phyloP scores from a whole-genome alignment of 108 stramenopile species.

The Nannochloropsis gaditana region DNA sequence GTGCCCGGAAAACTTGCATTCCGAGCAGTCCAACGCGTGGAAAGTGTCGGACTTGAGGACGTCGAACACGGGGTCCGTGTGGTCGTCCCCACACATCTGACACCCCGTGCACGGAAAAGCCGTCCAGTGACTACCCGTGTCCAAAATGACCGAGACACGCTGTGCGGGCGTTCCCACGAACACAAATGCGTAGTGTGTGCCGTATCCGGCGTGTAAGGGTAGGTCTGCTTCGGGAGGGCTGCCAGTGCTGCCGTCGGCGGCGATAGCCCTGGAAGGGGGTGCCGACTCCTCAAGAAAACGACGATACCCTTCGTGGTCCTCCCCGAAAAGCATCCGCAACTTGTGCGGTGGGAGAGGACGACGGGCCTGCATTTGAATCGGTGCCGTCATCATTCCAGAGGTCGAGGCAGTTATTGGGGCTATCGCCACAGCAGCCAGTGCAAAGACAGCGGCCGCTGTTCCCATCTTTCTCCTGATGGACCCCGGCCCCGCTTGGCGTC shows the following conservation, averaged over 20 bases:
- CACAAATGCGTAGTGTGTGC: constrained; percentile 77
- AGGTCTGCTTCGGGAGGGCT: constrained; percentile 13
- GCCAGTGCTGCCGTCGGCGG: background rate
- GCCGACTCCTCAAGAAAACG: constrained; percentile 8
- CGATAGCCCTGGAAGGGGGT: background rate
- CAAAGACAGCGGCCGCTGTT: background rate
- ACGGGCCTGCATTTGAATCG: background rate
- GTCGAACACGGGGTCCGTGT: constrained; percentile 82
- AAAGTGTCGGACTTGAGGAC: constrained; percentile 41
- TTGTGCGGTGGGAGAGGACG: constrained; percentile 8
- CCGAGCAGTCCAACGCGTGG: constrained; percentile 34
- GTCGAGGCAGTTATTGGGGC: background rate
- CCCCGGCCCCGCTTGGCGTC: background rate
- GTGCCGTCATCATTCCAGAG: background rate
- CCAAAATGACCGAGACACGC: constrained; percentile 83
- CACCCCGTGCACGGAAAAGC: constrained; percentile 83
- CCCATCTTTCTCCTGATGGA: background rate
- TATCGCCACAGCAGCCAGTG: background rate
- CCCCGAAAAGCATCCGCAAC: constrained; percentile 7
- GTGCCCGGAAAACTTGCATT: constrained; percentile 41
- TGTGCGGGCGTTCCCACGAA: constrained; percentile 87
- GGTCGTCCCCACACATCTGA: constrained; percentile 64
- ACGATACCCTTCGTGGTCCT: background rate
- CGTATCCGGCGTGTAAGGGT: constrained; percentile 58
- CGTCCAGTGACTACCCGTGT: constrained; percentile 80